A percentile compares a stretch with the other conserved stretches of the same genome.
Conservation (phyloP, 1,284 basidiomycete species). For the Ganoderma boninense region DNA sequence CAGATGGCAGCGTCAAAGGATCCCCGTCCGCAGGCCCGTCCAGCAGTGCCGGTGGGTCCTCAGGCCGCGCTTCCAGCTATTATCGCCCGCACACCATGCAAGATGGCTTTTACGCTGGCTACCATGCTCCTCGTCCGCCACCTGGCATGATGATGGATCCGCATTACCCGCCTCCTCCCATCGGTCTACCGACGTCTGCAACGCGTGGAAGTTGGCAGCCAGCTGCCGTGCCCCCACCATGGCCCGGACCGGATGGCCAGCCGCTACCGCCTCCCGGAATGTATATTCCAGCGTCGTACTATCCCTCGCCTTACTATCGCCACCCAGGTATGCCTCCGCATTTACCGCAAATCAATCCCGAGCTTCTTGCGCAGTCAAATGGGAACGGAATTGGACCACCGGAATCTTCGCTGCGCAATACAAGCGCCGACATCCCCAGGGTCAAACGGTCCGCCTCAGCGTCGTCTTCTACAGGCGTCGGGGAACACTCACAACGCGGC, state of each 20-base stretch:
- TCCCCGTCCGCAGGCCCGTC: conserved; percentile 38
- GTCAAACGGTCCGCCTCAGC: not conserved
- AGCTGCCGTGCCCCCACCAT: conserved; percentile 39
- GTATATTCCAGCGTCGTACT: conserved; percentile 49
- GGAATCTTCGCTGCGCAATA: conserved; percentile 29
- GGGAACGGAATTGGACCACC: conserved; percentile 30
- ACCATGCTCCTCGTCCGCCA: conserved; percentile 35
- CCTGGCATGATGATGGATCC: conserved; percentile 43
- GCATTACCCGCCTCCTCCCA: conserved; percentile 47
- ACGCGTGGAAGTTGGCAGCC: conserved; percentile 49
- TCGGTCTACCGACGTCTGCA: conserved; percentile 60
- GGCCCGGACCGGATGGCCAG: conserved; percentile 46
- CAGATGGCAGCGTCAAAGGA: conserved; percentile 48
- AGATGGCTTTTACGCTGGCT: conserved; percentile 32
- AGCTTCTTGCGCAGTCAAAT: conserved; percentile 30
- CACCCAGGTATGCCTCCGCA: conserved; percentile 40
- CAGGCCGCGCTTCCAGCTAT: conserved; percentile 56
- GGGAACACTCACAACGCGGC: not conserved
- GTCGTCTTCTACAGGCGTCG: not conserved
- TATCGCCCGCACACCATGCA: conserved; percentile 67
- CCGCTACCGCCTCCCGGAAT: conserved; percentile 40
- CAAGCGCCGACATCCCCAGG: conserved; percentile 23
- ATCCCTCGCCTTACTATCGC: conserved; percentile 59
- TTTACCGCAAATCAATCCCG: conserved; percentile 36
- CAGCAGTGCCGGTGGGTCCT: conserved; percentile 31